Base-by-base conservation (phyloP, 768 basidiomycete genomes). In the Astraeus odoratus region DNA sequence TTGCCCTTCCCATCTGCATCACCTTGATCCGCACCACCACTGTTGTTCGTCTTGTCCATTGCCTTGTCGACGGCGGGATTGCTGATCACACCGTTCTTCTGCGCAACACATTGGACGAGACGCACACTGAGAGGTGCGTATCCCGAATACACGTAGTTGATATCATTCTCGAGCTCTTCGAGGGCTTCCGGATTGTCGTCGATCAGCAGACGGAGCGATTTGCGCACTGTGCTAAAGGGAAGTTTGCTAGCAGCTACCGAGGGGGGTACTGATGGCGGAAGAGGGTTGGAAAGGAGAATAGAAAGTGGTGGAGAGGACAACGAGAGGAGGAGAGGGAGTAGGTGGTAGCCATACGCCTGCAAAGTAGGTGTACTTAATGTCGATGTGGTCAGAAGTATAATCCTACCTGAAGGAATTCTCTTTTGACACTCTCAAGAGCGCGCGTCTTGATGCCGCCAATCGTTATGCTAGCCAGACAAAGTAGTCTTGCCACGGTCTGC, bases 121-220 rank as follows among this genome's bases (percentile, higher is more conserved):
- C 96, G 80, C 20, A 97, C 66, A 60, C 85, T 89, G 52, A 98
- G 80, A 12, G 96, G 96, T 1, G 96, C 95, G 63, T 92, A 98
- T 16, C 95, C 96, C 1, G 93, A 96, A 67, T 96, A 99, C 27
- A 91, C 88, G 61, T 88, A 98, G 49, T 88, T 84, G 63, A 97
- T 89, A 63, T 99, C 96, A 58, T 90, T 90, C 58, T 96, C 92
- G 26, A 86, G 74, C 57, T 87, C 86, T 49, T 86, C 86, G 23
- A 83, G 64, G 8, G 78, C 79, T 54, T 89, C 86, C 38, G 77
- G 74, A 49, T 70, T 80, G 49, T 93, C 90, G 52, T 98, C 95
- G 57, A 96, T 90, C 13, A 98, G 73, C n/a, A 98, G 77, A 23
- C 92, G 81, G 6, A 98, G 74, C 0, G 83, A 79, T 64, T 94